A percentile compares a stretch with the other conserved stretches of the same genome.
phyloP scores from a whole-genome alignment of 2,329 filamentous ascomycete species.

The Aspergillus fischeri region DNA sequence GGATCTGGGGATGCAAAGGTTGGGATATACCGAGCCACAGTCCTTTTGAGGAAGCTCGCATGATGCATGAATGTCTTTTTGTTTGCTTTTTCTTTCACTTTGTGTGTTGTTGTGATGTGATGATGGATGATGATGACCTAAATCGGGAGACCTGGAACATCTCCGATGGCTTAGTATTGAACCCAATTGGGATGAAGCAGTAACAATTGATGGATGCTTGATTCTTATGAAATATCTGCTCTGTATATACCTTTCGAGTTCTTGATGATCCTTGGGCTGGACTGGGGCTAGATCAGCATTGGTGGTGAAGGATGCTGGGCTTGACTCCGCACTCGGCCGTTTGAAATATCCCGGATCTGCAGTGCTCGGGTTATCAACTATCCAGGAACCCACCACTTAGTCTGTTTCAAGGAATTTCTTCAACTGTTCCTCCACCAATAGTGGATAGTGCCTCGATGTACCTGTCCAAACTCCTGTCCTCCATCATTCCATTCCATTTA shows the following conservation, averaged over 20 bases:
- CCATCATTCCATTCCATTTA: neutral
- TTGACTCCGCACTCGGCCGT: neutral
- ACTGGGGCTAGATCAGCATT: neutral
- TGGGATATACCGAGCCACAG: constrained; percentile 2
- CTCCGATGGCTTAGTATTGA: neutral
- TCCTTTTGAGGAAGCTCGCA: constrained; percentile 11
- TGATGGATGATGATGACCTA: constrained; percentile 7
- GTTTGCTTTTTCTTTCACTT: constrained; percentile 6
- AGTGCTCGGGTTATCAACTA: neutral
- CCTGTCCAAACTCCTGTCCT: too few relatives aligned
- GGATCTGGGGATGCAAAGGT: constrained; percentile 4
- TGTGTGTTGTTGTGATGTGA: constrained; percentile 10
- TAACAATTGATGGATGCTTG: neutral
- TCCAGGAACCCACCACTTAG: neutral
- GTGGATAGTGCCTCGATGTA: neutral
- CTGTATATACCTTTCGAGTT: too few relatives aligned
- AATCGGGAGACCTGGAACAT: neutral
- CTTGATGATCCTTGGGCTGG: neutral
- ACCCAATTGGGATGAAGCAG: neutral
- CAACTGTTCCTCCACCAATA: constrained; percentile 18
- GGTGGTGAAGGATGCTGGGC: too few relatives aligned
- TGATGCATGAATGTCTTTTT: constrained; percentile 12
- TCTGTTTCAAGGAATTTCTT: constrained; percentile 3
- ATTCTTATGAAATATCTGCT: neutral
- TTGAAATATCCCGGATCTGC: neutral